Base-by-base conservation (phyloP, 2,329 filamentous ascomycete genomes). In the Plenodomus tracheiphilus region DNA sequence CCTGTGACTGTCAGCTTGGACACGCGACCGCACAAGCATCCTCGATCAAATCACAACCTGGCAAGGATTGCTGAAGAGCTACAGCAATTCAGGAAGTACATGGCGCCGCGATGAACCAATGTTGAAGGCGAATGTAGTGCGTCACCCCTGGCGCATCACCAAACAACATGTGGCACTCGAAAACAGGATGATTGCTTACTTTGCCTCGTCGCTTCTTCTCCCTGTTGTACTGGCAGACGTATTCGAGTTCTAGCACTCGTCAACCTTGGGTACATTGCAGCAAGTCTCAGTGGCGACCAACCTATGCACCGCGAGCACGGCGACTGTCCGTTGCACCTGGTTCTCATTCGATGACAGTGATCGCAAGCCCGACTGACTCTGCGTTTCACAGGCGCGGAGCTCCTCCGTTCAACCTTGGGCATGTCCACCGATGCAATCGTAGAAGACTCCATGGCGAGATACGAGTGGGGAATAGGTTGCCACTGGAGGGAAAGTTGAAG, bases 181-280 rank as follows among this genome's bases (percentile, higher is more conserved):
- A 13, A 9, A 39, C 7, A 20, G 18, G 18, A 15, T 15, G 13
- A 11, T 6, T 32, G 2, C 91, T 94, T 15, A 91, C 91, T 73
- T 96, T 96, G 59, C 92, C 92, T 66, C 92, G 84, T 79, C 96
- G 95, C 78, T 97, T 97, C 61, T 91, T 85, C 74, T 95, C 90
- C 50, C 92, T 85, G 54, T 91, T 86, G 75, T 96, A 97, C 75
- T 96, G 91, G 76, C 92, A 97, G 37, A 86, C 85, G 59, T 96
- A 80, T 22, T 88, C 88, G 62, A 95, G 93, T 39, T 56, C 40
- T 32, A 32, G 28, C 35, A 20, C 35, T 18, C 19, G 41, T 20
- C 20, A 20, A 13, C 16, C 13, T 6, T 39, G 78, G 82, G 75
- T 81, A 92, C 89, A 89, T 32, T 4, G 28, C 28, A 32, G 22